Base-by-base conservation (phyloP, 192 early-diverging fungal genomes). In the Podila epicladia region DNA sequence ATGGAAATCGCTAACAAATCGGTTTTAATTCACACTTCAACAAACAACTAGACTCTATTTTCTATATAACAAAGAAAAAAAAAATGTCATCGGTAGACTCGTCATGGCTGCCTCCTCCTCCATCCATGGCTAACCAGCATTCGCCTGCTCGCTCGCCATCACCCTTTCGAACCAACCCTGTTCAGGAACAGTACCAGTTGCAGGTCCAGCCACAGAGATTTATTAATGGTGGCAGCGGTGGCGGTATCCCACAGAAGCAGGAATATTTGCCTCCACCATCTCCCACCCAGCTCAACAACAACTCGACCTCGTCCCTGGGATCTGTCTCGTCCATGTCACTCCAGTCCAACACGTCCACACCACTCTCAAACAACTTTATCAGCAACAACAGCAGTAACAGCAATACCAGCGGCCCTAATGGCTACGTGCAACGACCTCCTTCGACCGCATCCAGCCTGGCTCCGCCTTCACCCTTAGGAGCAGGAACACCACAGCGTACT, bases 311-410 rank as follows among this genome's bases (percentile, higher is more conserved):
- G 11, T 78, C 75, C 15, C 31, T 57, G 9, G 58, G 58, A 15
- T 71, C 75, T 6, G 29, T 37, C 1, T 50, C 64, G 2, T 66
- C 75, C 12, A 63, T 65, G 59, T 61, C 70, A 2, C 19, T n/a
- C 20, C 75, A 77, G 31, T 61, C 69, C 58, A 71, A 72, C 60
- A 37, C 69, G 8, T 55, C 69, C 4, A 31, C 60, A 31, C 69
- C 69, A 26, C n/a, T 71, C 41, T 28, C 64, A 4, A 55, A 55
- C 53, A 55, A 24, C 22, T 9, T n/a, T 26, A 55, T 9, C 53
- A 26, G 8, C 50, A 51, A 51, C 22, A 53, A 20, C 51, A 53
- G 4, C 22, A 53, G 7, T n/a, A 53, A 3, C 15, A 53, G 4
- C 19, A 55, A 24, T 17, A 55, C 53, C 53, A 51, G 20, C 3